A percentile compares a stretch with the other conserved stretches of the same genome.
phyloP scores from a whole-genome alignment of 176 grass and related monocot species.

The Carex kokanica region DNA sequence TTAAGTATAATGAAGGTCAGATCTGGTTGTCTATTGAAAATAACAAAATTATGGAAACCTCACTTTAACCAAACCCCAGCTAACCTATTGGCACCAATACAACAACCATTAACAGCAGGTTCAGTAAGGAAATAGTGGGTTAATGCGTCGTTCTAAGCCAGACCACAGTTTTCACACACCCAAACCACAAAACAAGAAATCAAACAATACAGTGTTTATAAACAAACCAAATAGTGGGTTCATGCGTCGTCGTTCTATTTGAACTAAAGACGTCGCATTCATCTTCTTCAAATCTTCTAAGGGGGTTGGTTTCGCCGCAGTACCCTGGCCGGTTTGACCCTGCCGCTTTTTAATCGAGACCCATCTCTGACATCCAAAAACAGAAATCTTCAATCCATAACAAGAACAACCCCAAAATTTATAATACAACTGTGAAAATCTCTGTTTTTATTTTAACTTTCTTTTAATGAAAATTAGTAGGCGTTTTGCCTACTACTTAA shows the following conservation, averaged over 20 bases:
- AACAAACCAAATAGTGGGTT: background rate
- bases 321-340: conserved; percentile 30
- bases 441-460: background rate
- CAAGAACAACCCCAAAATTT: background rate
- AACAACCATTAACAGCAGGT: background rate
- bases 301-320: conserved; percentile 25
- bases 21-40: background rate
- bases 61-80: background rate
- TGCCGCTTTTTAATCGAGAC: conserved; percentile 52
- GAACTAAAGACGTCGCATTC: conserved; percentile 7
- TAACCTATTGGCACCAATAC: background rate
- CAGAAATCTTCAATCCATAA: conserved; percentile 6
- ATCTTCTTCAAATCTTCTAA: conserved; percentile 52
- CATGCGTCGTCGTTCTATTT: no score
- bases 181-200: background rate
- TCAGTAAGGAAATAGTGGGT: background rate
- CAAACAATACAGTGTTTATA: background rate
- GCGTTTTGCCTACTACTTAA: background rate
- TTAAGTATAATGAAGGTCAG: background rate
- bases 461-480: background rate
- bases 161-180: background rate
- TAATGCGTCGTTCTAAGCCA: background rate
- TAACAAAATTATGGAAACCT: background rate
- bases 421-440: background rate
- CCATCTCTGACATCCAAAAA: conserved; percentile 75